Evolutionary conservation across 495 filamentous ascomycete genomes (phyloP).

Genomic region (Trichocladium antarcticum): DNA sequence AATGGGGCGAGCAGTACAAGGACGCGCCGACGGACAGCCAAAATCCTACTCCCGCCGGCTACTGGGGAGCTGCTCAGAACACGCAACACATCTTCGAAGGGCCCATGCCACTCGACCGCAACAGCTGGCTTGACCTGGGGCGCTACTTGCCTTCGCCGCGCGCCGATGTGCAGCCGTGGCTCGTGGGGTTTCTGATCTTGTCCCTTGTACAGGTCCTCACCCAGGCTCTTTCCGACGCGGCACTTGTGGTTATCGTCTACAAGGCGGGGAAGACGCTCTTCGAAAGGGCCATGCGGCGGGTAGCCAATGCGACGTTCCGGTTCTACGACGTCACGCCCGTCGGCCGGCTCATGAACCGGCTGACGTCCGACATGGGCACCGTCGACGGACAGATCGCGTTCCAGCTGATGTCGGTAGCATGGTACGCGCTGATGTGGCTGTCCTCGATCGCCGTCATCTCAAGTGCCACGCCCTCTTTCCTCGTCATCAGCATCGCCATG

Average conservation of each 20-base stretch:
- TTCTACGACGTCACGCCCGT: conserved; percentile 82
- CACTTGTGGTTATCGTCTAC: conserved; percentile 63
- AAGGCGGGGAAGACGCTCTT: conserved; percentile 64
- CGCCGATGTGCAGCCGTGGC: conserved; percentile 62
- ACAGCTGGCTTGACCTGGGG: conserved; percentile 34
- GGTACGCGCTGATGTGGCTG: conserved; percentile 54
- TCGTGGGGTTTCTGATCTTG: conserved; percentile 53
- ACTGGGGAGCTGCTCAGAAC: not conserved
- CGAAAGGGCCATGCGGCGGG: conserved; percentile 51
- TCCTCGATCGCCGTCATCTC: conserved; percentile 64
- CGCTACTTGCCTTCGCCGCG: conserved; percentile 48
- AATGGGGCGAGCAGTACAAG: conserved; percentile 68
- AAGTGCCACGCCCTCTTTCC: conserved; percentile 59
- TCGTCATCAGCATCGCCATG: conserved; percentile 55
- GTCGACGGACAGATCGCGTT: conserved; percentile 66
- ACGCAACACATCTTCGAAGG: not conserved
- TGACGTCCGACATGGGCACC: conserved; percentile 75
- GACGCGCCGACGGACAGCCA: conserved; percentile 7
- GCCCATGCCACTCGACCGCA: conserved; percentile 7
- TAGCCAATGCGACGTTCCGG: conserved; percentile 69
- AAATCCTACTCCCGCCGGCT: not conserved
- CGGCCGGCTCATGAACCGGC: conserved; percentile 73
- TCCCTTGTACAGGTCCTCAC: conserved; percentile 46
- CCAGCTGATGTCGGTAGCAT: conserved; percentile 55
- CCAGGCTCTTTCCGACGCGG: conserved; percentile 42